Evolutionary conservation across 2,329 filamentous ascomycete genomes (phyloP), one percentile per base, ranked within the genome.

Genomic region (Neofusicoccum parvum): DNA sequence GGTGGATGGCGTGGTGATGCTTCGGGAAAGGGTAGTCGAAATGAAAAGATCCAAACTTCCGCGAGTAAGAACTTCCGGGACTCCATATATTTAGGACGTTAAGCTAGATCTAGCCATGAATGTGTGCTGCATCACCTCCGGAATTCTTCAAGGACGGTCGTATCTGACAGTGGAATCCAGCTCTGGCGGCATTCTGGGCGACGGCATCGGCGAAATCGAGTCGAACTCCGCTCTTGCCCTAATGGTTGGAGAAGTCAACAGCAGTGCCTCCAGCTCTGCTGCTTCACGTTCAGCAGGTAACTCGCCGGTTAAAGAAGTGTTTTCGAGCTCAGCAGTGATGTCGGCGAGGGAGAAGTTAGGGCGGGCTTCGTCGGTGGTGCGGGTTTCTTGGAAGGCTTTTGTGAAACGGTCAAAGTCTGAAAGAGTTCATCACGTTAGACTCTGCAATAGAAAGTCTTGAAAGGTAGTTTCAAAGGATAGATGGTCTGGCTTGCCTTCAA

Each of bases 321-420:
- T 48, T 37, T 48, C 41, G 10, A 60, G 32, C 17, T 60, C 56
- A 10, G 56, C 32, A 3, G 56, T 36, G 5, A 60, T 17, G n/a
- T 60, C 56, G 11, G 43, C 41, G 7, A 60, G 17, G 23, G 43
- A 37, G 17, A 60, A 60, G 27, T 32, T 14, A 10, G 43, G 45
- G 7, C 43, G 41, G n/a, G 56, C 56, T 23, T 46, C 56, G 3
- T 60, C 56, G 9, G 43, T 39, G 5, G 15, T 27, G n/a, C 56
- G 56, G 7, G 45, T 20, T 20, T 60, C 43, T 12, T 60, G 56
- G 43, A 60, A 60, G 3, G 27, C 37, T 11, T 15, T 48, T 5
- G 9, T 23, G 56, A 60, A 60, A 9, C 41, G 56, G 17, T 60
- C 56, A 11, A 60, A 60, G 17, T 46, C 56, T 60, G 14, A 20